A percentile compares a stretch with the other conserved stretches of the same genome.
Evolutionary conservation across 192 early-diverging fungal genomes (phyloP).

Genomic region (Rhizoclosmatium globosum): DNA sequence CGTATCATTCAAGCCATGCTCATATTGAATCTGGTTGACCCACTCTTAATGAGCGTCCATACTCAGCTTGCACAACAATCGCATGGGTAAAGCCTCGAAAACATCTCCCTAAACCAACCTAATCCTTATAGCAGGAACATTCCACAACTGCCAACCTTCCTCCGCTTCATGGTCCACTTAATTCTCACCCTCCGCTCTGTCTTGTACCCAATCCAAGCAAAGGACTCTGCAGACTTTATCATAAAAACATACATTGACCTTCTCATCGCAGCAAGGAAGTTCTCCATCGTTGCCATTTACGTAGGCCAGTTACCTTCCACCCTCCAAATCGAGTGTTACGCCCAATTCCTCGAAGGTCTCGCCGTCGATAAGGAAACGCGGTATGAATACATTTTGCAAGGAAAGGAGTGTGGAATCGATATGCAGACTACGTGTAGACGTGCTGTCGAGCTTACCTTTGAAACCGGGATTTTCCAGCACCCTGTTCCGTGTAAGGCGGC

Average conservation of each 20-base stretch:
- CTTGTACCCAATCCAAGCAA: constrained; percentile 41
- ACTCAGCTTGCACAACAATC: constrained; percentile 31
- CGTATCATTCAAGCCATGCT: constrained; percentile 60
- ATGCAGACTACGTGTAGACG: constrained; percentile 46
- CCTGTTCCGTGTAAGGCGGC: background rate
- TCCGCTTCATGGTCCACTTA: constrained; percentile 77
- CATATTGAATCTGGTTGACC: constrained; percentile 54
- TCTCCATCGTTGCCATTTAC: constrained; percentile 62
- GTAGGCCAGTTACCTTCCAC: constrained; percentile 52
- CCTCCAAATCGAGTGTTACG: constrained; percentile 57
- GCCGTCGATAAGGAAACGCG: constrained; percentile 43
- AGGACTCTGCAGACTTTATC: constrained; percentile 53
- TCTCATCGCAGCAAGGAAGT: constrained; percentile 44
- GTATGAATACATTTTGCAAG: constrained; percentile 52
- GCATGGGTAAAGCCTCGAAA: background rate
- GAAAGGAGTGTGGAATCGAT: constrained; percentile 54
- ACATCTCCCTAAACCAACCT: too few species aligned
- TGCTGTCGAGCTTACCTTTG: constrained; percentile 47
- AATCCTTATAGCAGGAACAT: background rate
- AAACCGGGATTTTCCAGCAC: constrained; percentile 14
- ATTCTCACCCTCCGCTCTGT: constrained; percentile 69
- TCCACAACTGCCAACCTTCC: constrained; percentile 54
- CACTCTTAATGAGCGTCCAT: constrained; percentile 46
- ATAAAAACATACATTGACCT: constrained; percentile 62
- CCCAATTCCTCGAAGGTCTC: constrained; percentile 54